A percentile compares a stretch with the other conserved stretches of the same genome.
Conservation (phyloP, 192 early-diverging fungal genomes). For the Coemansia sp. region DNA sequence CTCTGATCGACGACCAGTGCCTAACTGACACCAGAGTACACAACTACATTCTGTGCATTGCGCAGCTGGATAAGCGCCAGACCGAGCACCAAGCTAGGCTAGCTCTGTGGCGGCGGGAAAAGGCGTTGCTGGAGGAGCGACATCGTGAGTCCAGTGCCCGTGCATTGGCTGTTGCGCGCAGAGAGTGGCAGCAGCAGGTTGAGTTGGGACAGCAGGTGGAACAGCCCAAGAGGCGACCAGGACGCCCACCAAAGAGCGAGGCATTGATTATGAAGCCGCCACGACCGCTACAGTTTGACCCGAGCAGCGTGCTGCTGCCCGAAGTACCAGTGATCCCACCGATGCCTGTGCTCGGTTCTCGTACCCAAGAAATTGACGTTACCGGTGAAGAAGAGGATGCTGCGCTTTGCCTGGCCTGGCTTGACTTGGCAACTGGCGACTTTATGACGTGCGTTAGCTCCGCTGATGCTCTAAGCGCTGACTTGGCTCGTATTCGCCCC, state of each 20-base stretch:
- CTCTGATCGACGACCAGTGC: conserved; percentile 74
- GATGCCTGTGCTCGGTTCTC: conserved; percentile 1
- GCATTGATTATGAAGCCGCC: conserved; percentile 8
- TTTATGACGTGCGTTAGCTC: conserved; percentile 67
- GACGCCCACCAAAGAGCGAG: conserved; percentile 3
- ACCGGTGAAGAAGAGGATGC: background rate
- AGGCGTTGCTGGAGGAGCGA: background rate
- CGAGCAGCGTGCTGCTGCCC: conserved; percentile 11
- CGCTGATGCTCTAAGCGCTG: conserved; percentile 54
- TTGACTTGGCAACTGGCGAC: conserved; percentile 89
- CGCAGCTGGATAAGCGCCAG: conserved; percentile 22
- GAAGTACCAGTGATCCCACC: conserved; percentile 12
- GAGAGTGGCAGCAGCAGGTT: conserved; percentile 4
- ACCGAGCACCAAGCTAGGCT: background rate
- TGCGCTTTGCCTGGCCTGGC: conserved; percentile 76
- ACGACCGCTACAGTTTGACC: conserved; percentile 20
- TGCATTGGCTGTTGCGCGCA: background rate
- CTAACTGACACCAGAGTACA: conserved; percentile 62
- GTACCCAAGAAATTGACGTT: background rate
- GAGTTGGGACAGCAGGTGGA: background rate
- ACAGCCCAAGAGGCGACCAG: conserved; percentile 4
- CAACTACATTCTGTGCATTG: conserved; percentile 73
- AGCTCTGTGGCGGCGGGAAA: conserved; percentile 8
- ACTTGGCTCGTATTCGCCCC: conserved; percentile 81
- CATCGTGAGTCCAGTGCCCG: background rate